Conservation (phyloP, 106 monocot genomes). For the Allium fistulosum region DNA sequence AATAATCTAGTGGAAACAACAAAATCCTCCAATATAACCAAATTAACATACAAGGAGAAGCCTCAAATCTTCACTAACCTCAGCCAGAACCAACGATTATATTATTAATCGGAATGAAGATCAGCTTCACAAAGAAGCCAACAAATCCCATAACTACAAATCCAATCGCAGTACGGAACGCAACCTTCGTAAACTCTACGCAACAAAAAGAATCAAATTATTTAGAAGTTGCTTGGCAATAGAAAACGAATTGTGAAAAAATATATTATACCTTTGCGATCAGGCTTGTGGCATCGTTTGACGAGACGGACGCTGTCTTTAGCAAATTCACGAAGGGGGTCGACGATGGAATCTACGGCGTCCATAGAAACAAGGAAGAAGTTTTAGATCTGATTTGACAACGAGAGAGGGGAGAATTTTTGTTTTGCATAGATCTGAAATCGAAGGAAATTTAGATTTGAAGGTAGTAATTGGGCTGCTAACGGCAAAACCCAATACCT, state of each 20-base stretch:
- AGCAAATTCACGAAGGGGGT: constrained; percentile 38
- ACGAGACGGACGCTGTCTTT: constrained; percentile 51
- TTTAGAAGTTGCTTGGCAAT: background rate
- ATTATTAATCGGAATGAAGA: constrained; percentile 57
- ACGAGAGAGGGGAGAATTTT: too few relatives aligned
- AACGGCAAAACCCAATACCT: too few relatives aligned
- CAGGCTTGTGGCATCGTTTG: constrained; percentile 51
- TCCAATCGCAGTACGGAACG: constrained; percentile 38
- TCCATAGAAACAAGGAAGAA: constrained; percentile 12
- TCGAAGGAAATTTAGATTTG: too few relatives aligned
- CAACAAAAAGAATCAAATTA: background rate
- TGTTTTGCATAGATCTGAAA: too few relatives aligned
- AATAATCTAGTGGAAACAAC: too few relatives aligned
- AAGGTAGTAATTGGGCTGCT: too few relatives aligned
- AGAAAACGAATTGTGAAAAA: background rate
- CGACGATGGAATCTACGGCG: constrained; percentile 35
- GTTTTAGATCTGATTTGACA: too few relatives aligned
- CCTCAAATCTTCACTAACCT: background rate
- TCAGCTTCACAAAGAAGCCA: constrained; percentile 51
- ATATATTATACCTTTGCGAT: constrained; percentile 28
- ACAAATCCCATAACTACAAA: constrained; percentile 59
- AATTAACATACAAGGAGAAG: too few relatives aligned
- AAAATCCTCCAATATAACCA: too few relatives aligned
- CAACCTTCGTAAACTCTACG: constrained; percentile 52
- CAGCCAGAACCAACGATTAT: constrained; percentile 44